A percentile compares a stretch with the other conserved stretches of the same genome.
Conservation (phyloP, 2,329 filamentous ascomycete genomes). For the Talaromyces sp. region DNA sequence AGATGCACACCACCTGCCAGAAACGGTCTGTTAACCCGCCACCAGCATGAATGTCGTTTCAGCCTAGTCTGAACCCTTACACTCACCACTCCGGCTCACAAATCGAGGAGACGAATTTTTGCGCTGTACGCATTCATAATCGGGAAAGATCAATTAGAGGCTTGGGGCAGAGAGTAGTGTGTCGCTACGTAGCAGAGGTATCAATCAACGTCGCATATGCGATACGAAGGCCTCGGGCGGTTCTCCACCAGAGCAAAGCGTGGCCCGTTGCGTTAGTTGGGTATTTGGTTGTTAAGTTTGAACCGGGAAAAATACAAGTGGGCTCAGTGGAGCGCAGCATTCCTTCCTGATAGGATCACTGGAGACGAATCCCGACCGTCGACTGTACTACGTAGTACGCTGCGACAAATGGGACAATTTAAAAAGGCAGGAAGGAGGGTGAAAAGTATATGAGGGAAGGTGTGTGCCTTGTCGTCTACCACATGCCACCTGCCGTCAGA, state of each 20-base stretch:
- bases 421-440: background rate
- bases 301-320: background rate
- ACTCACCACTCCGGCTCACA: background rate
- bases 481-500: background rate
- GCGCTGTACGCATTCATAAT: background rate
- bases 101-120: background rate
- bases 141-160: background rate
- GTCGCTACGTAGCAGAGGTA: background rate
- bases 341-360: background rate
- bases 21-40: background rate
- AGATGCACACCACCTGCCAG: background rate
- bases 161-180: background rate
- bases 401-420: background rate
- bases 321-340: background rate
- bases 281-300: too few relatives aligned
- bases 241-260: conserved; percentile 7
- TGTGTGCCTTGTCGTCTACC: conserved; percentile 3
- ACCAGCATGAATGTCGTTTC: background rate
- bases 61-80: background rate
- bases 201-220: background rate
- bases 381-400: background rate
- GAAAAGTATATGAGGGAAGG: conserved; percentile 3
- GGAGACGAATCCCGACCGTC: background rate
- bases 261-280: background rate
- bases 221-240: background rate